phyloP scores from a whole-genome alignment of 306 rosid species.

The Sphenostylis stenocarpa region DNA sequence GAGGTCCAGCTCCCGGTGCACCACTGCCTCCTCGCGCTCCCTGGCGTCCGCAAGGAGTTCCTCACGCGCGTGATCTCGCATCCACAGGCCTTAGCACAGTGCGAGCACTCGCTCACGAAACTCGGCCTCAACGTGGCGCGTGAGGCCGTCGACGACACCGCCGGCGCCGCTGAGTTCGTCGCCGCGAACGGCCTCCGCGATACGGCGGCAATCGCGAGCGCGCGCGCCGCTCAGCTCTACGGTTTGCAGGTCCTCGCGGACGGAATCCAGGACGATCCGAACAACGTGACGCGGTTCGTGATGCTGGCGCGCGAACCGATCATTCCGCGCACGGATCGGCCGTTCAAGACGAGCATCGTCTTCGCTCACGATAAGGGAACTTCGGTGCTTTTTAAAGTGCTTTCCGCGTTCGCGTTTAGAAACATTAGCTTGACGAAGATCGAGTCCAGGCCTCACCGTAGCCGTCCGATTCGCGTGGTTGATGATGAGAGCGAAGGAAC shows the following conservation, averaged over 20 bases:
- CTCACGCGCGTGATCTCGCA: constrained; percentile 85
- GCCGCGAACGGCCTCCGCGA: constrained; percentile 69
- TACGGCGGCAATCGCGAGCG: constrained; percentile 87
- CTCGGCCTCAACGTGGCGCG: constrained; percentile 87
- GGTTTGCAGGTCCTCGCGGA: constrained; percentile 70
- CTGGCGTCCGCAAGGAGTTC: constrained; percentile 78
- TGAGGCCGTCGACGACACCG: constrained; percentile 94
- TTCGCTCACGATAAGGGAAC: constrained; percentile 94
- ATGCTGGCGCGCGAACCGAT: constrained; percentile 96
- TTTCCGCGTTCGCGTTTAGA: constrained; percentile 90
- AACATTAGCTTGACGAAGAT: constrained; percentile 92
- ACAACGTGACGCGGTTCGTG: constrained; percentile 87
- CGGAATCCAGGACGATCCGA: constrained; percentile 91
- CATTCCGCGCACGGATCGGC: constrained; percentile 85
- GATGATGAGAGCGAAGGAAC: constrained; percentile 82
- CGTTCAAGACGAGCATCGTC: constrained; percentile 91
- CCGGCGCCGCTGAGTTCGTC: constrained; percentile 87
- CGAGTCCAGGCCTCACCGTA: constrained; percentile 87
- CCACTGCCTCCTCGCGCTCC: constrained; percentile 91
- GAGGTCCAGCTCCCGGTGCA: constrained; percentile 91
- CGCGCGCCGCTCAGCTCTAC: constrained; percentile 89
- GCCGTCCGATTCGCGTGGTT: constrained; percentile 79
- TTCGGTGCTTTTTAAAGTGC: constrained; percentile 82
- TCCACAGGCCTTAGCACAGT: constrained; percentile 91
- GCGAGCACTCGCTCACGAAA: constrained; percentile 78